Base-by-base conservation (phyloP, 225 moss, liverwort and hornwort species). In the Pseudisothecium myosuroides region DNA sequence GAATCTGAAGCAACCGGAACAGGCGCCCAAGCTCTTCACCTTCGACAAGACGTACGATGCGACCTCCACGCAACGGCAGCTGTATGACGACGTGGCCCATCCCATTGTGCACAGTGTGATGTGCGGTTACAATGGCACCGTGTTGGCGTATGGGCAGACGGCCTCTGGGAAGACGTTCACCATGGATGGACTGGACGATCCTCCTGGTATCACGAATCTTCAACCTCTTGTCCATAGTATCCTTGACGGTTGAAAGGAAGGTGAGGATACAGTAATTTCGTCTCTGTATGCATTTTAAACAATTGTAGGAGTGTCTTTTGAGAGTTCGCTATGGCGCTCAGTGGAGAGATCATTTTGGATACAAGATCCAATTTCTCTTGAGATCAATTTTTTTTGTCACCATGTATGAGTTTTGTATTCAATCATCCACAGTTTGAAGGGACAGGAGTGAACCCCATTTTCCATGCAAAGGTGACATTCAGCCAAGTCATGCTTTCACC, bases 121-220 rank as follows among this genome's bases (percentile, higher is more conserved):
- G 98, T 97, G 98, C 81, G 98, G 98, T 58, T 98, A 98, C 89
- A 98, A 98, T 90, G 98, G 98, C 84, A 97, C 98, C 17, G 94
- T 98, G 73, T 81, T 98, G 86, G 97, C 97, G 17, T 98, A 98
- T 80, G 98, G 98, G 55, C 98, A 98, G 89, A 98, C 98, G 74
- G 98, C 98, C 45, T 98, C 98, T 5, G 98, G 98, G n/a, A 98
- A 97, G 87, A 98, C 98, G 17, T 98, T 96, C 89, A 98, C 98
- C 49, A 98, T 98, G 98, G 98, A 98, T 63, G 98, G 98, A 17
- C 93, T 95, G 64, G 98, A 97, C 76, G 94, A 92, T 89, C 96
- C 97, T 88, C 95, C 96, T 86, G 98, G 98, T 98, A 95, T 86
- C 37, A 29, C 17, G 76, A 83, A 76, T 63, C 37, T 79, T 80